A percentile compares a stretch with the other conserved stretches of the same genome.
Evolutionary conservation across 2,329 filamentous ascomycete species (phyloP).

Genomic region (Ophiocordyceps australis): DNA sequence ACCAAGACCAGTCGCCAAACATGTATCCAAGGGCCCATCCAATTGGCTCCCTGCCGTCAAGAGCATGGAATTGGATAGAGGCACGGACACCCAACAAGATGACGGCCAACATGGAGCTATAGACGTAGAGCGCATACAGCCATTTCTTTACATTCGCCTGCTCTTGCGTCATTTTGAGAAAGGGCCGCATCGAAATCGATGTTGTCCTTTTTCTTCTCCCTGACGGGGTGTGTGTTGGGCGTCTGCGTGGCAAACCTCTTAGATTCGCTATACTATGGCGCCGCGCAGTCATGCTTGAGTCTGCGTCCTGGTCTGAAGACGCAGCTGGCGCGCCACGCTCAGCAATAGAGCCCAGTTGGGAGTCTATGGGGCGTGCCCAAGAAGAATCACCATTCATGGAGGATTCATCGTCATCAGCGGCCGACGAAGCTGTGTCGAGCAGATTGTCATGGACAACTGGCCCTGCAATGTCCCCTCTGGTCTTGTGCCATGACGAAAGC

Average conservation of each 20-base stretch:
- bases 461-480: constrained; percentile 21
- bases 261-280: constrained; percentile 35
- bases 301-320: constrained; percentile 4
- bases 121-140: constrained; percentile 68
- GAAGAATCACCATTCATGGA: no score
- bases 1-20: constrained; percentile 55
- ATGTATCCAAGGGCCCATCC: constrained; percentile 88
- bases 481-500: constrained; percentile 24
- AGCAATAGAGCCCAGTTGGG: no score
- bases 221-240: constrained; percentile 36
- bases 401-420: constrained; percentile 11
- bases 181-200: constrained; percentile 49
- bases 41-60: constrained; percentile 61
- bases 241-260: constrained; percentile 14
- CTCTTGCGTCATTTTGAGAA: constrained; percentile 60
- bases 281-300: constrained; percentile 9
- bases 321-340: no score
- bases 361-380: no score
- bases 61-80: constrained; percentile 48
- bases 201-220: constrained; percentile 48
- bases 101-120: constrained; percentile 44
- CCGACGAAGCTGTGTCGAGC: constrained; percentile 13
- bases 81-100: constrained; percentile 54
- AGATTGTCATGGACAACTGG: constrained; percentile 11
- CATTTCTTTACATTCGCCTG: constrained; percentile 67